phyloP scores from a whole-genome alignment of 2,329 filamentous ascomycete species.

The Phoma sp. region DNA sequence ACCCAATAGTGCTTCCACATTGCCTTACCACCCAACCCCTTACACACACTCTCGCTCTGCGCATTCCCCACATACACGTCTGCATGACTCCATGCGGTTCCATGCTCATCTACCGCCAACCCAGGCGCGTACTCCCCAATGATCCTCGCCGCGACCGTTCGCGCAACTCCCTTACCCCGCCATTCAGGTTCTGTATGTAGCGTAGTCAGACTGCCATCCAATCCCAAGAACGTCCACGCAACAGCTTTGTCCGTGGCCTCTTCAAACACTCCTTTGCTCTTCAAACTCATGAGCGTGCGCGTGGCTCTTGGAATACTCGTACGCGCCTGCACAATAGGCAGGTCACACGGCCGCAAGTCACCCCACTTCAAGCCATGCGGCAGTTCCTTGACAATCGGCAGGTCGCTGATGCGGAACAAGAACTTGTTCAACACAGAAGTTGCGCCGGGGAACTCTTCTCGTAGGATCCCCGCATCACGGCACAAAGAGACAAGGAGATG shows the following conservation, averaged over 20 bases:
- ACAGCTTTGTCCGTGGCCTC: conserved; percentile 57
- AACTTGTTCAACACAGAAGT: conserved; percentile 59
- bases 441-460: conserved; percentile 38
- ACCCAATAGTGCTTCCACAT: conserved; percentile 66
- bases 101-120: conserved; percentile 38
- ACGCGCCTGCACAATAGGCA: conserved; percentile 57
- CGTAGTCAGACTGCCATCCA: conserved; percentile 66
- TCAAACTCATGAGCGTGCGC: conserved; percentile 50
- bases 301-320: conserved; percentile 61
- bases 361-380: conserved; percentile 64
- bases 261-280: conserved; percentile 51
- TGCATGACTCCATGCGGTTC: conserved; percentile 63
- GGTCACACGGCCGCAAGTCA: conserved; percentile 58
- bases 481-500: conserved; percentile 34
- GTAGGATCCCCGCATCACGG: conserved; percentile 28
- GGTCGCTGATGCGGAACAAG: conserved; percentile 57
- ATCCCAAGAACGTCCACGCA: conserved; percentile 69
- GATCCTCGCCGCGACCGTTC: conserved; percentile 64
- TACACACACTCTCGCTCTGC: conserved; percentile 67
- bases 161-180: conserved; percentile 68
- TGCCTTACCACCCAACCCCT: conserved; percentile 63
- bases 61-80: conserved; percentile 68
- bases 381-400: conserved; percentile 52
- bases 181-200: conserved; percentile 66
- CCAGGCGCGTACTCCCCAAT: conserved; percentile 54